Conservation (phyloP, 495 filamentous ascomycete species). For the Sphaerosporella brunnea region DNA sequence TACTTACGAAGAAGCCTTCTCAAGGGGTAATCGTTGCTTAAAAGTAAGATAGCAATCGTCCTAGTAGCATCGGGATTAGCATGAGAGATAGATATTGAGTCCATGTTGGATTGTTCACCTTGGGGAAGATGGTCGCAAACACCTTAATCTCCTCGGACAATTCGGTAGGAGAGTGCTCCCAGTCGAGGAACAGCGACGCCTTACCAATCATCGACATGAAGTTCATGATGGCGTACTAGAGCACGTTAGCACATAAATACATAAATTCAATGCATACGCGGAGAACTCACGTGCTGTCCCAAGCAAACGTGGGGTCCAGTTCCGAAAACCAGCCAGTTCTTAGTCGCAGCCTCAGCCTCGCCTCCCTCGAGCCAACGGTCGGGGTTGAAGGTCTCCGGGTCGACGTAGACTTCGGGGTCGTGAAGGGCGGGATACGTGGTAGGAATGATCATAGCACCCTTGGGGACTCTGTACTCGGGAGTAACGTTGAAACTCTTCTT, state of each 20-base stretch:
- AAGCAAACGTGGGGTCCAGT: slow-evolving; percentile 94
- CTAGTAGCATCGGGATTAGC: slow-evolving; percentile 6
- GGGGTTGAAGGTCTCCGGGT: slow-evolving; percentile 75
- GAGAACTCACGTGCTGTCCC: slow-evolving; percentile 44
- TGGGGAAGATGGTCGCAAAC: slow-evolving; percentile 94
- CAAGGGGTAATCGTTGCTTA: slow-evolving; percentile 17
- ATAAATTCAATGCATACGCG: neutral
- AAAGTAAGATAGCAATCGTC: slow-evolving; percentile 26
- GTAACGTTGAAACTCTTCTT: slow-evolving; percentile 95
- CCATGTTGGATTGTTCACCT: slow-evolving; percentile 42
- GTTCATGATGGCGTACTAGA: slow-evolving; percentile 64
- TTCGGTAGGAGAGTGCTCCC: slow-evolving; percentile 70
- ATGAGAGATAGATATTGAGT: too few relatives aligned
- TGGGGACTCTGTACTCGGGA: slow-evolving; percentile 70
- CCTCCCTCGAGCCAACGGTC: slow-evolving; percentile 84
- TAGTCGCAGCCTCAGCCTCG: slow-evolving; percentile 68
- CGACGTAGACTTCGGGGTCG: slow-evolving; percentile 80
- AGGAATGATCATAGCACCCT: slow-evolving; percentile 88
- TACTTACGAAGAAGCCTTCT: neutral
- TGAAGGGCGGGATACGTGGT: slow-evolving; percentile 79
- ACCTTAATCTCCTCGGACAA: slow-evolving; percentile 89
- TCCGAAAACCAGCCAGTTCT: slow-evolving; percentile 96
- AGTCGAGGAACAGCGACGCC: slow-evolving; percentile 77
- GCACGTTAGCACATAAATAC: neutral
- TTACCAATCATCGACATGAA: slow-evolving; percentile 85